Evolutionary conservation across 805 yeast genomes (phyloP), one percentile per base, ranked within the genome.

Genomic region (Brettanomyces anomalus): DNA sequence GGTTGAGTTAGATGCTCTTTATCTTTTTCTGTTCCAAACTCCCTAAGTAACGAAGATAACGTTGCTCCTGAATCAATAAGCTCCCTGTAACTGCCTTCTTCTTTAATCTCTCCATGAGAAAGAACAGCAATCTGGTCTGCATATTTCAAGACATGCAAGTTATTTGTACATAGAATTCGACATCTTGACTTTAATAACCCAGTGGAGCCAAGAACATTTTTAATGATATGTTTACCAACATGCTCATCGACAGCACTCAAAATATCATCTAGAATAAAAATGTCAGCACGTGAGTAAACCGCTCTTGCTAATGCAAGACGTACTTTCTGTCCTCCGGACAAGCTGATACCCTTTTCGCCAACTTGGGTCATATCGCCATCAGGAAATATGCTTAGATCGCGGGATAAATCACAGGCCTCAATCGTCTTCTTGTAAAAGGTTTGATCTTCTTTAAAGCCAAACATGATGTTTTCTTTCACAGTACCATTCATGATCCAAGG

Each of bases 401-500:
- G 76, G 16, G 70, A 66, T 51, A 88, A 71, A 7, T 94, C 95
- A 70, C 97, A 88, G 0, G 96, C 95, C 43, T 77, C 76, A 33
- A 88, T 64, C 1, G 93, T 88, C 49, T 72, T 70, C 24, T 81
- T 76, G 62, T 88, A 88, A 53, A 86, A 87, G 4, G 67, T 79
- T 17, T 83, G 74, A 56, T 88, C 95, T 54, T 68, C 83, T 52
- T 71, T 79, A 56, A 80, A 85, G 30, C 96, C 96, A 61, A 88
- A 88, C 45, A 85, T 60, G 54, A 88, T 82, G 57, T 88, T 88
- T 26, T 87, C 95, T 54, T 77, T 80, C 19, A 88, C 87, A 11
- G 89, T 69, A 26, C 94, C 96, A 57, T 88, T 88, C 83, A 85
- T 86, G 49, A 88, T 85, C 96, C 96, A 88, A 3, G 96, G 87